Evolutionary conservation across 192 early-diverging fungal species (phyloP).

Genomic region (Linnemannia exigua): DNA sequence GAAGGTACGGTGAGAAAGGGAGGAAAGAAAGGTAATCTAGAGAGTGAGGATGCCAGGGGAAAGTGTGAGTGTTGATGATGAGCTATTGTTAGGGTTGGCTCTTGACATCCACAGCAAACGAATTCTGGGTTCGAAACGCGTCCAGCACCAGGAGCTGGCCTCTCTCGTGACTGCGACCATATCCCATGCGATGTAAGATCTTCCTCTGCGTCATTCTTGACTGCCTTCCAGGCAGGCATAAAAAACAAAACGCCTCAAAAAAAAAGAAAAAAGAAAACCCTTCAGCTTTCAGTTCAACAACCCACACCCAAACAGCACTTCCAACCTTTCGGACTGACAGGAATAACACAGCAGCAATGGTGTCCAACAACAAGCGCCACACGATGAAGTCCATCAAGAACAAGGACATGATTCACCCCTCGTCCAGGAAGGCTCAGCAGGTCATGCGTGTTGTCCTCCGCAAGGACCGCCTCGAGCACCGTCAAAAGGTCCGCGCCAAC

Average conservation of each 20-base stretch:
- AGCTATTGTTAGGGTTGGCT: not conserved
- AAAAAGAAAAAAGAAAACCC: not conserved
- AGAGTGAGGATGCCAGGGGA: not conserved
- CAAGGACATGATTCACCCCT: constrained; percentile 67
- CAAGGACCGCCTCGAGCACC: constrained; percentile 64
- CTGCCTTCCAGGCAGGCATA: no score
- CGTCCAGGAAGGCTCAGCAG: constrained; percentile 69
- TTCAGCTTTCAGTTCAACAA: not conserved
- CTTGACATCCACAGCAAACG: not conserved
- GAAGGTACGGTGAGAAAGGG: no score
- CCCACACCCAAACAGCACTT: not conserved
- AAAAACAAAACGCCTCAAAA: not conserved
- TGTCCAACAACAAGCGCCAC: constrained; percentile 68
- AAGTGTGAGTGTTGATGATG: not conserved
- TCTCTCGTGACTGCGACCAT: not conserved
- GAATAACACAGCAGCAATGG: constrained; percentile 19
- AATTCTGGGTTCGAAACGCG: constrained; percentile 7
- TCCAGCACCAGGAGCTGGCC: not conserved
- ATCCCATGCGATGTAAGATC: not conserved
- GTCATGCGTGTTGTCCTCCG: constrained; percentile 63
- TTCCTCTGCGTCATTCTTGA: not conserved
- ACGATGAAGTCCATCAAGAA: constrained; percentile 73
- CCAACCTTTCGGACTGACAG: not conserved
- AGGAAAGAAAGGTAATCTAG: no score
- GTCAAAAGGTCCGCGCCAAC: constrained; percentile 43